Evolutionary conservation across 441 rosid genomes (phyloP).

Genomic region (Croton setiger): DNA sequence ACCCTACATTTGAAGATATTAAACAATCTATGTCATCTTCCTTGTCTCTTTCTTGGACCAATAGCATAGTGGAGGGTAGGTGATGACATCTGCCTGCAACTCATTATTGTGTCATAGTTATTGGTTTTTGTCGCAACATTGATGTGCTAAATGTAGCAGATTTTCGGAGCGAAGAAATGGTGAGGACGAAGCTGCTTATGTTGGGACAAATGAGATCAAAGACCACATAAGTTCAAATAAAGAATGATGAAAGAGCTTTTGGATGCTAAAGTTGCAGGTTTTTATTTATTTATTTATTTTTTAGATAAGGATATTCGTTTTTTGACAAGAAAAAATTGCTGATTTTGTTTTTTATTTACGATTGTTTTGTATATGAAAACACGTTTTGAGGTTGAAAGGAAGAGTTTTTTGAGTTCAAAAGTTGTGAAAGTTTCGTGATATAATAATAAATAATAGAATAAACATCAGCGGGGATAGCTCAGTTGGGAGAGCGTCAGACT

Average conservation of each 20-base stretch:
- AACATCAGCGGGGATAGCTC: conserved; percentile 64
- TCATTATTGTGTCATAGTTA: not conserved
- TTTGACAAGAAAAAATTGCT: not conserved
- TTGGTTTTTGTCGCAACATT: conserved; percentile 9
- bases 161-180: not conserved
- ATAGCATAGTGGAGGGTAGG: conserved; percentile 49
- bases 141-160: conserved; percentile 11
- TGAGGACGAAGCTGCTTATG: not conserved
- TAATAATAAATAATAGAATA: too few species aligned
- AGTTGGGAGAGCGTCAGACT: conserved; percentile 97
- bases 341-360: too few species aligned
- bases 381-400: too few species aligned
- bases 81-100: conserved; percentile 24
- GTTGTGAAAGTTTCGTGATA: too few species aligned
- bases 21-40: conserved; percentile 37
- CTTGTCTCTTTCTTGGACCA: conserved; percentile 49
- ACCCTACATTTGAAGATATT: conserved; percentile 51
- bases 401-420: too few species aligned
- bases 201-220: conserved; percentile 11
- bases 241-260: not conserved
- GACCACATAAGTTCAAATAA: conserved; percentile 9
- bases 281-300: not conserved
- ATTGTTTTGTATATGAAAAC: too few species aligned
- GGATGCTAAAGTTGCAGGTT: not conserved
- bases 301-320: not conserved